Percentiles rank a stretch among this genome's conserved stretches.
Evolutionary conservation across 352 stramenopile genomes (phyloP).

Genomic region (Globisporangium cystogenes): DNA sequence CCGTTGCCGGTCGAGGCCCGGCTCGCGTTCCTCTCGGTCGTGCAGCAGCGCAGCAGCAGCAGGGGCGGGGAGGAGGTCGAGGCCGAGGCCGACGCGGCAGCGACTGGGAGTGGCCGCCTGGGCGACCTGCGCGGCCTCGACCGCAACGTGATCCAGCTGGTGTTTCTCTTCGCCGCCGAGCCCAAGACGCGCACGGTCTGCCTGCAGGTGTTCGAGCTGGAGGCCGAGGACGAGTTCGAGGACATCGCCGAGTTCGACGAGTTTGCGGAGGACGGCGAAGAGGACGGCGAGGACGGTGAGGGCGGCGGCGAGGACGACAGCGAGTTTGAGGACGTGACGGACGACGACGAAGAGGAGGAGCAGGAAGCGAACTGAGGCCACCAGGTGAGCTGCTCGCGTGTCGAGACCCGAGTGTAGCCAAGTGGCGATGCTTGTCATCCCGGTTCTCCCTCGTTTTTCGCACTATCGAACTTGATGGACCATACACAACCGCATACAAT

Average conservation of each 20-base stretch:
- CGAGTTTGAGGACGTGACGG: background rate
- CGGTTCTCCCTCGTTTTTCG: background rate
- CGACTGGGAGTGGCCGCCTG: background rate
- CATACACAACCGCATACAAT: background rate
- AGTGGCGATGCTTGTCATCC: no score
- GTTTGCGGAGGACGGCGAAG: background rate
- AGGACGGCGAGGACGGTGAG: background rate
- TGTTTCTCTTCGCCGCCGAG: conserved; percentile 17
- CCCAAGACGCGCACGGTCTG: conserved; percentile 20
- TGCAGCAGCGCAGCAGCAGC: background rate
- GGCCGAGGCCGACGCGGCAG: background rate
- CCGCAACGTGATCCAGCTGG: background rate
- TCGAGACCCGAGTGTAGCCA: no score
- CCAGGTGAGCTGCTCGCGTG: no score
- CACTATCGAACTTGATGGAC: background rate
- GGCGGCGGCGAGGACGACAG: background rate
- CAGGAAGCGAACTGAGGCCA: background rate
- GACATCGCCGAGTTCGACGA: background rate
- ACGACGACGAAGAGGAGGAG: background rate
- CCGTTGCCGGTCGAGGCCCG: background rate
- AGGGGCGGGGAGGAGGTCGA: background rate
- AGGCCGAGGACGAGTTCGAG: conserved; percentile 2
- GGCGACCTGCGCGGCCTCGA: background rate
- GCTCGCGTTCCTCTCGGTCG: conserved; percentile 1
- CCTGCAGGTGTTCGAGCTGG: background rate